Conservation (phyloP, 2,329 filamentous ascomycete genomes). For the Hymenoscyphus linearis region DNA sequence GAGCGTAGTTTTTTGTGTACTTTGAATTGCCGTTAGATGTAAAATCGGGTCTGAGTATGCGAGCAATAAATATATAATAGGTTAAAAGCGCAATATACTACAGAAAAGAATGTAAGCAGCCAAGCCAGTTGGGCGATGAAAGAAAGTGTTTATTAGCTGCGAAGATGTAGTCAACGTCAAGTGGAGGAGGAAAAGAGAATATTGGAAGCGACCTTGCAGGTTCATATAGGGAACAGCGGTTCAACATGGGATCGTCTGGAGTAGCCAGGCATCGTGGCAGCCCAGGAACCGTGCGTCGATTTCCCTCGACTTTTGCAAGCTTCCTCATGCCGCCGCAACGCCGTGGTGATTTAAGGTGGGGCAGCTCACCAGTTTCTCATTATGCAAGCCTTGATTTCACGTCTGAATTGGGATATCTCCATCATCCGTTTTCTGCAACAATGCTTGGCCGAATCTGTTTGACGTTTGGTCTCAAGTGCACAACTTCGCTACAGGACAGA, state of each 20-base stretch:
- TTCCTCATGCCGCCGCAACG: constrained; percentile 10
- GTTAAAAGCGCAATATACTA: constrained; percentile 31
- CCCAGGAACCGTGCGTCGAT: constrained; percentile 23
- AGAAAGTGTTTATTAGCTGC: constrained; percentile 38
- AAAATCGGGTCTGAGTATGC: constrained; percentile 10
- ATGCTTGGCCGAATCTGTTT: constrained; percentile 25
- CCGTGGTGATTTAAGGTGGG: constrained; percentile 22
- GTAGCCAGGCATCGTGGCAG: constrained; percentile 21
- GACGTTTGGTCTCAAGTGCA: constrained; percentile 16
- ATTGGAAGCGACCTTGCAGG: constrained; percentile 15
- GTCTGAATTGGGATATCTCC: constrained; percentile 24
- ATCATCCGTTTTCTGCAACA: constrained; percentile 31
- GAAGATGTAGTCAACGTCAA: constrained; percentile 31
- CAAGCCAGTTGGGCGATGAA: constrained; percentile 49
- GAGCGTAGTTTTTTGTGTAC: constrained; percentile 37
- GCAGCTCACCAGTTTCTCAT: constrained; percentile 32
- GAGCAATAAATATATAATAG: constrained; percentile 27
- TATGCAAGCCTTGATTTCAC: constrained; percentile 32
- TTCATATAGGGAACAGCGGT: constrained; percentile 29
- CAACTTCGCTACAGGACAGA: constrained; percentile 2
- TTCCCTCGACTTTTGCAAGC: constrained; percentile 20
- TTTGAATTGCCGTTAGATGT: constrained; percentile 18
- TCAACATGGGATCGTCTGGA: constrained; percentile 25
- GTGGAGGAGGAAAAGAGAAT: constrained; percentile 28
- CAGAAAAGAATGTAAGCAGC: constrained; percentile 47